These are phyloP conservation scores for Tetrastigma voinierianum DNA, from an alignment of 164 flowering plant genomes.

Conservation along the genomic window DNA sequence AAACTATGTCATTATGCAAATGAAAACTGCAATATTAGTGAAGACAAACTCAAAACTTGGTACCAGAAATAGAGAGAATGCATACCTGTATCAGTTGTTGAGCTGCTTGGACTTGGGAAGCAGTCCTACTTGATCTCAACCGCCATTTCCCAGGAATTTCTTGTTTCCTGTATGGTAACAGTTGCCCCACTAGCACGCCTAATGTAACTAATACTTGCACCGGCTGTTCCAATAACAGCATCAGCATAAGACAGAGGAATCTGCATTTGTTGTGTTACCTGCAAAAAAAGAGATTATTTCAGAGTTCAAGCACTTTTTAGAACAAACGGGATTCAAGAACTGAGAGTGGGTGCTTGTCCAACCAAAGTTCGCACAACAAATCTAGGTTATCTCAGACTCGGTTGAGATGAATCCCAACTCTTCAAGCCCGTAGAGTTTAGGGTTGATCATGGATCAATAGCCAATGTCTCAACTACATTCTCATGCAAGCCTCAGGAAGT, in stretches of 20 bases:
- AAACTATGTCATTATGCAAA: not conserved
- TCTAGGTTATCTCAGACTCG: not conserved
- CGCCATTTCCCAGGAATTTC: constrained; percentile 71
- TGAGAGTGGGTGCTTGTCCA: not conserved
- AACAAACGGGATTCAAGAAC: not conserved
- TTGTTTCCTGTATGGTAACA: constrained; percentile 82
- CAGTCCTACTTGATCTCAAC: constrained; percentile 54
- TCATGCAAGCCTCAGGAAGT: not conserved
- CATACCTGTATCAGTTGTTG: constrained; percentile 44
- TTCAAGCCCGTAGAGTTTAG: not conserved
- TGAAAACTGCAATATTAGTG: not conserved
- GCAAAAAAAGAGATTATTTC: constrained; percentile 21
- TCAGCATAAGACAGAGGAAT: constrained; percentile 90
- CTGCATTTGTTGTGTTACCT: constrained; percentile 93
- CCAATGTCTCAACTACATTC: not conserved
- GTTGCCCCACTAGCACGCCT: constrained; percentile 94
- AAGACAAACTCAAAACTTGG: not conserved
- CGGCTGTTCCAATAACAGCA: constrained; percentile 89
- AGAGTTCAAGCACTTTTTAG: not conserved
- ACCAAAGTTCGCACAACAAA: not conserved
- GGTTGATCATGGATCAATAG: not conserved
- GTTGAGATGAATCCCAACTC: not conserved
- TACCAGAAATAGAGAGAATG: not conserved
- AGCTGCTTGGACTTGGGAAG: constrained; percentile 51
- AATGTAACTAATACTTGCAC: constrained; percentile 84